Percentiles rank a stretch among this genome's conserved stretches.
phyloP scores from a whole-genome alignment of 495 filamentous ascomycete genomes.

The Podospora appendiculata region DNA sequence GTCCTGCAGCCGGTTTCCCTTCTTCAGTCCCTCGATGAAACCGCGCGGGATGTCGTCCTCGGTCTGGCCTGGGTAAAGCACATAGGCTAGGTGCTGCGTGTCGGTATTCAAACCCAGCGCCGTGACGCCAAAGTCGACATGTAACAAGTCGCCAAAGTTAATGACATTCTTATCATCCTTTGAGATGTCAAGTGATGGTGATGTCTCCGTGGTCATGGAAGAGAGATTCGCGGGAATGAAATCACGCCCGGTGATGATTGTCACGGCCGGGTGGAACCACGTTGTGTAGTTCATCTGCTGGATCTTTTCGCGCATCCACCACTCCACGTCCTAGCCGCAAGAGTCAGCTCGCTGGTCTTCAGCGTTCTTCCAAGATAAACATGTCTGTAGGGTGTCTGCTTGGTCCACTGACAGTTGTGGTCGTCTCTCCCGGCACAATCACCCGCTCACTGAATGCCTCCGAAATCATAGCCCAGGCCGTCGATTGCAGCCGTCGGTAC shows the following conservation, averaged over 20 bases:
- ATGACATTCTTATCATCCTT: conserved; percentile 10
- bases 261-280: conserved; percentile 40
- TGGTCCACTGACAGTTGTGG: conserved; percentile 24
- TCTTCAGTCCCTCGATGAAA: conserved; percentile 30
- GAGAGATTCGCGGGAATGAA: conserved; percentile 9
- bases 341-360: no score
- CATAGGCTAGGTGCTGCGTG: conserved; percentile 42
- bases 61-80: conserved; percentile 34
- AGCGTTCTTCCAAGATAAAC: neutral
- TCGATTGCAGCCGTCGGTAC: conserved; percentile 38
- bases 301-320: conserved; percentile 39
- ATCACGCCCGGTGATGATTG: conserved; percentile 17
- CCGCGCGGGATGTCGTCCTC: conserved; percentile 30
- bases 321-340: conserved; percentile 32
- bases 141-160: conserved; percentile 33
- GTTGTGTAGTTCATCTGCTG: conserved; percentile 40
- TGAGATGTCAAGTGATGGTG: neutral
- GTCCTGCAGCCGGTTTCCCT: conserved; percentile 37
- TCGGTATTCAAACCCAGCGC: conserved; percentile 41
- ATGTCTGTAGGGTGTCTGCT: no score
- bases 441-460: conserved; percentile 37
- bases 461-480: conserved; percentile 39
- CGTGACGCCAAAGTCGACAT: conserved; percentile 40
- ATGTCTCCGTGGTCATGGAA: neutral
- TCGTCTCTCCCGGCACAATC: conserved; percentile 33